A percentile compares a stretch with the other conserved stretches of the same genome.
phyloP scores from a whole-genome alignment of 202 grass and related monocot genomes.

The Carex arenaria region DNA sequence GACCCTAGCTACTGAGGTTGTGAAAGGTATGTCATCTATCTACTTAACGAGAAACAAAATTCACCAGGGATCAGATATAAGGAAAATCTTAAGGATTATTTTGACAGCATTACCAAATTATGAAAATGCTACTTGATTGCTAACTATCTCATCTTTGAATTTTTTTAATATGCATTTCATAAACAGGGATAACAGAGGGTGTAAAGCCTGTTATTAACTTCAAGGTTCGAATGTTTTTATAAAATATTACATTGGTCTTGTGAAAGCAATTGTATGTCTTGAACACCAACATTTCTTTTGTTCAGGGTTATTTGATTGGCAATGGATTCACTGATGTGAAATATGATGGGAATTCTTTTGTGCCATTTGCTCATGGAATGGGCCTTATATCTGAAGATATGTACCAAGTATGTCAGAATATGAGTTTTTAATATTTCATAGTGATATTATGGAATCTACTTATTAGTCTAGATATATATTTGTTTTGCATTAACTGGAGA shows the following conservation, averaged over 20 bases:
- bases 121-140: neutral
- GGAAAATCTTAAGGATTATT: neutral
- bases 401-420: conserved; percentile 40
- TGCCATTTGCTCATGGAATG: conserved; percentile 82
- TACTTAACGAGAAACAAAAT: neutral
- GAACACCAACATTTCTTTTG: neutral
- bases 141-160: neutral
- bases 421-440: neutral
- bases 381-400: conserved; percentile 68
- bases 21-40: conserved; percentile 44
- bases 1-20: conserved; percentile 58
- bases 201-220: conserved; percentile 54
- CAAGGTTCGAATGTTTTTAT: conserved; percentile 46
- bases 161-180: conserved; percentile 7
- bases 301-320: conserved; percentile 85
- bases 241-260: neutral
- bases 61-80: neutral
- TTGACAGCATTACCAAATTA: neutral
- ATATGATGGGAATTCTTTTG: conserved; percentile 71
- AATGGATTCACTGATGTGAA: conserved; percentile 47
- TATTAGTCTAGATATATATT: neutral
- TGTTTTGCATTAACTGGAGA: neutral
- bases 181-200: conserved; percentile 46
- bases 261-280: neutral
- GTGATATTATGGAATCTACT: neutral